Evolutionary conservation across 768 basidiomycete genomes (phyloP).

Genomic region (Phanerodontia chrysosporium): DNA sequence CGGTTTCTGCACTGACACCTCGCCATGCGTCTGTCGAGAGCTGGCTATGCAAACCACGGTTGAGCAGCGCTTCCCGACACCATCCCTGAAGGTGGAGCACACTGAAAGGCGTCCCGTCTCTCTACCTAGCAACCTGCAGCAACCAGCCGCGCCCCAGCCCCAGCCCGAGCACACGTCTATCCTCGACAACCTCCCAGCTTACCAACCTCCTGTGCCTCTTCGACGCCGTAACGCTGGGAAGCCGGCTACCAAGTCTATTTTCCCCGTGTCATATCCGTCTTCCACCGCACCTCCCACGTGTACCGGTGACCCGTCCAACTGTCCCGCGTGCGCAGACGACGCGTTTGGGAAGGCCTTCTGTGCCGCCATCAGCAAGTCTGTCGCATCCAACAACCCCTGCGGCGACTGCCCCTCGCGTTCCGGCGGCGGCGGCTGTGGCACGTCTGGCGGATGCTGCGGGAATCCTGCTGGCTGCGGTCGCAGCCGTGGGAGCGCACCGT

Average conservation of each 20-base stretch:
- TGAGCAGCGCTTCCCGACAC: constrained; percentile 17
- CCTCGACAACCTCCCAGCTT: constrained; percentile 72
- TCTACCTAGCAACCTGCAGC: constrained; percentile 1
- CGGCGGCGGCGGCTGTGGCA: constrained; percentile 16
- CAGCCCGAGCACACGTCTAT: constrained; percentile 42
- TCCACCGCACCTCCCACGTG: constrained; percentile 41
- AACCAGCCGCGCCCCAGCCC: constrained; percentile 8
- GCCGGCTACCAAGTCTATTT: constrained; percentile 44
- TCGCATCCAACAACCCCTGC: constrained; percentile 49
- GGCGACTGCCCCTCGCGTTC: constrained; percentile 45
- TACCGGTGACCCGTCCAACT: constrained; percentile 85
- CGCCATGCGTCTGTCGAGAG: constrained; percentile 77
- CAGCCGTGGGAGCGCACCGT: not conserved
- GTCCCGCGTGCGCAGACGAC: constrained; percentile 81
- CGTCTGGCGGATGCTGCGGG: constrained; percentile 32
- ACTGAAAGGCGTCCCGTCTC: constrained; percentile 15
- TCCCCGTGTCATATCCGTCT: constrained; percentile 31
- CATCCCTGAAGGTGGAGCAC: constrained; percentile 25
- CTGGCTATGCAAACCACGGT: constrained; percentile 46
- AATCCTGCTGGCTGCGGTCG: constrained; percentile 24
- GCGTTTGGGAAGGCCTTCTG: constrained; percentile 88
- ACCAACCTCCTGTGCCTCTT: constrained; percentile 79
- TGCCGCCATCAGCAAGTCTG: constrained; percentile 60
- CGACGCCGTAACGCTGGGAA: constrained; percentile 46
- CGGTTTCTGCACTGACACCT: constrained; percentile 68